phyloP scores from a whole-genome alignment of 1,284 basidiomycete genomes.

The Tausonia pullulans region DNA sequence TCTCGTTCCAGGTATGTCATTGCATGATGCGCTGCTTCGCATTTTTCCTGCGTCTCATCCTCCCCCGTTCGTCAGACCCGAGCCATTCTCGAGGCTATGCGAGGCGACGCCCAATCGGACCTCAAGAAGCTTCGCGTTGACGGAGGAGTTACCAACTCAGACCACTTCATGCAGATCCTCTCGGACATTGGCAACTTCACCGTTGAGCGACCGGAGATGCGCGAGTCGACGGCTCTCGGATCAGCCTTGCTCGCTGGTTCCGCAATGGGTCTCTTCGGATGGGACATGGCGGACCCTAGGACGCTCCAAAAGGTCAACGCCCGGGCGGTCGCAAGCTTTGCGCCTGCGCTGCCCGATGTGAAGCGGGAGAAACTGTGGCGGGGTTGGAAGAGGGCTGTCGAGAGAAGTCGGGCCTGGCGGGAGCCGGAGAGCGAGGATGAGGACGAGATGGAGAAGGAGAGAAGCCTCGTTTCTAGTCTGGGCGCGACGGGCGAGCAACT shows the following conservation, averaged over 20 bases:
- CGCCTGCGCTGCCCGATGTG: slow-evolving; percentile 46
- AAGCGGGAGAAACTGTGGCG: slow-evolving; percentile 53
- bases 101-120: slow-evolving; percentile 59
- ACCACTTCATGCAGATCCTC: slow-evolving; percentile 80
- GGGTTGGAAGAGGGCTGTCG: slow-evolving; percentile 75
- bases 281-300: slow-evolving; percentile 76
- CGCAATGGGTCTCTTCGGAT: slow-evolving; percentile 82
- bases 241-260: slow-evolving; percentile 89
- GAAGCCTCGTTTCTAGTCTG: neutral
- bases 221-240: slow-evolving; percentile 96
- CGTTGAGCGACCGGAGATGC: slow-evolving; percentile 87
- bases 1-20: slow-evolving; percentile 35
- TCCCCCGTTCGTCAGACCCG: slow-evolving; percentile 58
- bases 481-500: too few relatives aligned
- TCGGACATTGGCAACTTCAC: slow-evolving; percentile 88
- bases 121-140: slow-evolving; percentile 82
- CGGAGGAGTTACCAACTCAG: slow-evolving; percentile 86
- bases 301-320: slow-evolving; percentile 85
- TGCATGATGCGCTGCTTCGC: neutral
- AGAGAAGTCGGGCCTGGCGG: slow-evolving; percentile 63
- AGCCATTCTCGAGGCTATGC: slow-evolving; percentile 85
- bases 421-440: neutral
- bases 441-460: slow-evolving; percentile 12
- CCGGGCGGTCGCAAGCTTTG: slow-evolving; percentile 62
- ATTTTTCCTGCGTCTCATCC: neutral